phyloP scores from a whole-genome alignment of 768 basidiomycete species.

The Lactarius psammicola region DNA sequence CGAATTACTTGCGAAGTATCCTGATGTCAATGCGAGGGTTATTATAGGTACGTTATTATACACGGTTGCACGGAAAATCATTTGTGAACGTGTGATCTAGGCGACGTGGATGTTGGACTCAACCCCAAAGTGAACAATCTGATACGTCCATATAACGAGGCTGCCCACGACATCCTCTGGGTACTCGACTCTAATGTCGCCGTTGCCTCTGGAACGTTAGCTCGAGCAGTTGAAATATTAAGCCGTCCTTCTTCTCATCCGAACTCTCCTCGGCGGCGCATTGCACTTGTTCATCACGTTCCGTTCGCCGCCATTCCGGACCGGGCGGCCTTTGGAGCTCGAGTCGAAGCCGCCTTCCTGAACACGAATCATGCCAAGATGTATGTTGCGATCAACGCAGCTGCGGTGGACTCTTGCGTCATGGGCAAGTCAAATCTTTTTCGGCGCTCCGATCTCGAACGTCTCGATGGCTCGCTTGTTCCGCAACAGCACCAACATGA shows the following conservation, averaged over 20 bases:
- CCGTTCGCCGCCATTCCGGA: slow-evolving; percentile 84
- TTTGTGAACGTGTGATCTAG: slow-evolving; percentile 39
- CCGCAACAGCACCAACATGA: slow-evolving; percentile 34
- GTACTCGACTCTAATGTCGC: slow-evolving; percentile 93
- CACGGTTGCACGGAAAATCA: not conserved
- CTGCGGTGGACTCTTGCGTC: slow-evolving; percentile 91
- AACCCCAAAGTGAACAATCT: slow-evolving; percentile 99
- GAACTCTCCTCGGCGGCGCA: slow-evolving; percentile 41
- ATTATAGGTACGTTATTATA: slow-evolving; percentile 60
- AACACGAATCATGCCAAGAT: slow-evolving; percentile 98
- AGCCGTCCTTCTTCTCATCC: slow-evolving; percentile 40
- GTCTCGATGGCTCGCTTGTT: slow-evolving; percentile 63
- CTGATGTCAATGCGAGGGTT: slow-evolving; percentile 65
- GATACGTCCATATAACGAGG: slow-evolving; percentile 75
- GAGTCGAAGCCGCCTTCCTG: slow-evolving; percentile 89
- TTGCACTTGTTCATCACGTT: slow-evolving; percentile 93
- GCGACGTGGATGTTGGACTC: slow-evolving; percentile 80
- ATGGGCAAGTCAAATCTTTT: slow-evolving; percentile 97
- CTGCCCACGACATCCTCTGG: slow-evolving; percentile 89
- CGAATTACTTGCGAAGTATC: slow-evolving; percentile 79
- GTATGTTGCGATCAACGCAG: slow-evolving; percentile 91
- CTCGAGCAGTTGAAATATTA: slow-evolving; percentile 80
- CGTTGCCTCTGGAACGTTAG: slow-evolving; percentile 73
- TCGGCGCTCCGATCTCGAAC: slow-evolving; percentile 82
- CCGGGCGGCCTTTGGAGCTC: slow-evolving; percentile 69